A percentile compares a stretch with the other conserved stretches of the same genome.
phyloP scores from a whole-genome alignment of 1,284 basidiomycete species.

The Erythrobasidium hasegawianum region DNA sequence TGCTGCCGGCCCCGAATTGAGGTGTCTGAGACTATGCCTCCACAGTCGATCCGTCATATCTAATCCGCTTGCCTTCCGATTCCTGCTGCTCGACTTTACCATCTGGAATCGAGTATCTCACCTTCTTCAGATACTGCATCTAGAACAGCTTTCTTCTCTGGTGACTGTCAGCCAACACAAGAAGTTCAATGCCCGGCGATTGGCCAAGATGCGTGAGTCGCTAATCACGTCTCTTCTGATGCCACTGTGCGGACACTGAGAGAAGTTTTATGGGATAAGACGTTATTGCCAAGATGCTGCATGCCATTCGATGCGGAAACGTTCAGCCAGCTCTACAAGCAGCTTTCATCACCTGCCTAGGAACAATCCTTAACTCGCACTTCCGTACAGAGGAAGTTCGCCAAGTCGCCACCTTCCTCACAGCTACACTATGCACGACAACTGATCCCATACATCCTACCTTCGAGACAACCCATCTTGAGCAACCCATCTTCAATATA shows the following conservation, averaged over 20 bases:
- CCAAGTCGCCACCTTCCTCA: conserved; percentile 33
- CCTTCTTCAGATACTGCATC: conserved; percentile 69
- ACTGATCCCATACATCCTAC: too few species aligned
- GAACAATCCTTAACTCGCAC: conserved; percentile 4
- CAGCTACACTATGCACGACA: conserved; percentile 16
- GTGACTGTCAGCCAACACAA: too few species aligned
- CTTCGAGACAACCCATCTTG: too few species aligned
- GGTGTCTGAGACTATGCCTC: too few species aligned
- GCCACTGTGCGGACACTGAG: too few species aligned
- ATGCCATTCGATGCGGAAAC: conserved; percentile 70
- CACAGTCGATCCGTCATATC: conserved; percentile 76
- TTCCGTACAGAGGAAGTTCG: conserved; percentile 31
- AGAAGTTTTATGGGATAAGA: too few species aligned
- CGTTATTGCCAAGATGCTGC: conserved; percentile 71
- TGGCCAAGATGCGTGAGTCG: too few species aligned
- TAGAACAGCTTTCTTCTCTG: conserved; percentile 46
- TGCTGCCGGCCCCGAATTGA: too few species aligned
- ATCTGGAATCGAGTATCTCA: conserved; percentile 71
- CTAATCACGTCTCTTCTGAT: too few species aligned
- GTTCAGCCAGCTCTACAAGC: conserved; percentile 8
- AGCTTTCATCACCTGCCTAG: conserved; percentile 21
- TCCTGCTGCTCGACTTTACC: conserved; percentile 81
- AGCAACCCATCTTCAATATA: background rate
- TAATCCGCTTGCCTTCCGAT: conserved; percentile 75
- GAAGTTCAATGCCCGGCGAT: too few species aligned